Evolutionary conservation across 1,139 yeast genomes (phyloP), one percentile per base, ranked within the genome.

Genomic region (Taphrina confusa): DNA sequence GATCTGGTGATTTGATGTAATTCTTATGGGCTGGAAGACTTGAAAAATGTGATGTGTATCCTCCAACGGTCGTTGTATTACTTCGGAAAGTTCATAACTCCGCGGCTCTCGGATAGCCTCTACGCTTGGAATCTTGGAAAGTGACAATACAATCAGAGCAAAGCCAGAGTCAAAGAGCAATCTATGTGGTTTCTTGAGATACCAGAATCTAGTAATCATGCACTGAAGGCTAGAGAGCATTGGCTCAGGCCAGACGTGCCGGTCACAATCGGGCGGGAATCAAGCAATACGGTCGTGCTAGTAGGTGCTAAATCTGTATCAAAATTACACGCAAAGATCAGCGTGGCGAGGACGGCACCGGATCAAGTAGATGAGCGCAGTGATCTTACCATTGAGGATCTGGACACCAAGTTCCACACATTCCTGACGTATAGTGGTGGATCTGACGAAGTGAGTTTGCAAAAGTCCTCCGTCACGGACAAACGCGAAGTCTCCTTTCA

Each of bases 271-370:
- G 58, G 58, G 5, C 50, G 58, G 12, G 27, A 25, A 11, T 16
- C 23, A 5, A 27, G 11, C 36, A 50, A 50, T 14, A 30, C 31
- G 16, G 34, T 54, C 8, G 27, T 31, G 18, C 27, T 36, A 4
- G 49, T 39, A 14, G 52, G 28, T 33, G 57, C 50, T 12, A 59
- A 52, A 37, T 44, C 59, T 1, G 47, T 59, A 2, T 54, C 59
- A 12, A 51, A 51, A 14, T 27, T 4, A 22, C 56, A 59, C 45
- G 49, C 40, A 1, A 42, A 23, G 6, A 31, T 59, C 12, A 14
- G n/a, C 5, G 61, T 52, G 11, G 6, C n/a, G 16, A 3, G 25
- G 1, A 54, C 54, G 8, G 14, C 59, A 6, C 37, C 44, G 3
- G 31, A 34, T 18, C 14, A 49, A 12, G 11, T 51, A 18, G 33